phyloP scores from a whole-genome alignment of 345 rosid genomes.

The Orychophragmus violaceus region DNA sequence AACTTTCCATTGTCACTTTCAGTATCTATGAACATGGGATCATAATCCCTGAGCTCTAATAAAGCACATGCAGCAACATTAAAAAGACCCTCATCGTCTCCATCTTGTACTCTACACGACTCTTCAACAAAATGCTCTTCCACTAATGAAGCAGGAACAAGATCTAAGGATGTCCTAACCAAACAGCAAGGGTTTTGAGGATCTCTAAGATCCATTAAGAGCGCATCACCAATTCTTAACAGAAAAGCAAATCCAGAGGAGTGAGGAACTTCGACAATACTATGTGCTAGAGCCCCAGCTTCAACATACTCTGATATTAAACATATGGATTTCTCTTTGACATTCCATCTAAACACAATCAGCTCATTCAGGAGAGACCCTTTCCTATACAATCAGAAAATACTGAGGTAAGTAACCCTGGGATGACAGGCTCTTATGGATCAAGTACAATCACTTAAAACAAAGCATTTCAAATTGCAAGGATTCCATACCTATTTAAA shows the following conservation, averaged over 20 bases:
- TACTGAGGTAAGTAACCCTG: constrained; percentile 22
- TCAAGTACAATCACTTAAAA: constrained; percentile 8
- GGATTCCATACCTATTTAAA: constrained; percentile 67
- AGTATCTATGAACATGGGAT: constrained; percentile 93
- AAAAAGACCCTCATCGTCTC: constrained; percentile 90
- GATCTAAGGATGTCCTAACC: constrained; percentile 60
- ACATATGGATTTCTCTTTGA: constrained; percentile 45
- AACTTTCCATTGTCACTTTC: constrained; percentile 46
- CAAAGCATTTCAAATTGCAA: constrained; percentile 24
- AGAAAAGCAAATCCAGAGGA: constrained; percentile 83
- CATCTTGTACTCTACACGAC: constrained; percentile 62
- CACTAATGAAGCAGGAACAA: constrained; percentile 53
- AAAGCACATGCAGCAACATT: constrained; percentile 96
- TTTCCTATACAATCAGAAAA: constrained; percentile 54
- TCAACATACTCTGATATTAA: constrained; percentile 55
- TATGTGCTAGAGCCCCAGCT: constrained; percentile 74
- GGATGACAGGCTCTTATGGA: constrained; percentile 4
- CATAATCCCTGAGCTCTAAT: constrained; percentile 83
- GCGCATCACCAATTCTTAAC: constrained; percentile 87
- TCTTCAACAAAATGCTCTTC: constrained; percentile 78
- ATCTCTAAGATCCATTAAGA: constrained; percentile 95
- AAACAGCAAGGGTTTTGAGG: constrained; percentile 63
- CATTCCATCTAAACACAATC: constrained; percentile 64
- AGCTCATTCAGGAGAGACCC: constrained; percentile 59
- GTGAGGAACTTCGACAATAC: constrained; percentile 78